Percentiles rank a stretch among this genome's conserved stretches.
Evolutionary conservation across 108 stramenopile genomes (phyloP).

Genomic region (Schizochytrium sp.): DNA sequence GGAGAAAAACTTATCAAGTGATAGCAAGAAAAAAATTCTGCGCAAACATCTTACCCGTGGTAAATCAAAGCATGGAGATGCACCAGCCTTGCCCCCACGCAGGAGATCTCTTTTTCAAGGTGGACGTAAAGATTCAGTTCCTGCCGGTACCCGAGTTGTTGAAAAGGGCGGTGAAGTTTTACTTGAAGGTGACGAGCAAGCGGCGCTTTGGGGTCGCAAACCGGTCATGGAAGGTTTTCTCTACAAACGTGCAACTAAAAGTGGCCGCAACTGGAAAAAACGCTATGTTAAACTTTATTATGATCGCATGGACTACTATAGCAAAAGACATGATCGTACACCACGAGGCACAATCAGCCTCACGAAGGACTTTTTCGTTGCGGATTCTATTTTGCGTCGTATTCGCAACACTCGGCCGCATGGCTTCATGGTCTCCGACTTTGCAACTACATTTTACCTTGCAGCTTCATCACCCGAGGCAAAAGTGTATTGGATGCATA

Average conservation of each 20-base stretch:
- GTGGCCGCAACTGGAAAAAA: conserved; percentile 13
- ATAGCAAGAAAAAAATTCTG: conserved; percentile 6
- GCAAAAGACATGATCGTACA: conserved; percentile 21
- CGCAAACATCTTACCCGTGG: not conserved
- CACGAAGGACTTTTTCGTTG: conserved; percentile 37
- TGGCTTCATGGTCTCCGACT: conserved; percentile 58
- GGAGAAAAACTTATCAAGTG: conserved; percentile 33
- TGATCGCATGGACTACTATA: conserved; percentile 34
- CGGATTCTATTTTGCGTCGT: conserved; percentile 56
- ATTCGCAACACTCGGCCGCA: conserved; percentile 39
- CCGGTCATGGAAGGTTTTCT: conserved; percentile 47
- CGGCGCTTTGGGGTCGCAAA: conserved; percentile 29
- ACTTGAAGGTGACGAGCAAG: not conserved
- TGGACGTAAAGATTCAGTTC: too few relatives aligned
- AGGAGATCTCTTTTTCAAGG: too few relatives aligned
- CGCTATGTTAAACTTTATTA: conserved; percentile 23
- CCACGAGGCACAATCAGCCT: conserved; percentile 6
- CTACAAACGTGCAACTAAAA: conserved; percentile 51
- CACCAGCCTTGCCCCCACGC: too few relatives aligned
- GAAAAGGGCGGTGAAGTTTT: conserved; percentile 12
- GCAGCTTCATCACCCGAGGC: conserved; percentile 38
- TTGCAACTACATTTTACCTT: conserved; percentile 32
- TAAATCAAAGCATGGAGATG: too few relatives aligned
- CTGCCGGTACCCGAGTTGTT: not conserved
- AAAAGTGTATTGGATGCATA: conserved; percentile 58